A percentile compares a stretch with the other conserved stretches of the same genome.
Evolutionary conservation across 1,139 yeast species (phyloP).

Genomic region (Taphrina communis): DNA sequence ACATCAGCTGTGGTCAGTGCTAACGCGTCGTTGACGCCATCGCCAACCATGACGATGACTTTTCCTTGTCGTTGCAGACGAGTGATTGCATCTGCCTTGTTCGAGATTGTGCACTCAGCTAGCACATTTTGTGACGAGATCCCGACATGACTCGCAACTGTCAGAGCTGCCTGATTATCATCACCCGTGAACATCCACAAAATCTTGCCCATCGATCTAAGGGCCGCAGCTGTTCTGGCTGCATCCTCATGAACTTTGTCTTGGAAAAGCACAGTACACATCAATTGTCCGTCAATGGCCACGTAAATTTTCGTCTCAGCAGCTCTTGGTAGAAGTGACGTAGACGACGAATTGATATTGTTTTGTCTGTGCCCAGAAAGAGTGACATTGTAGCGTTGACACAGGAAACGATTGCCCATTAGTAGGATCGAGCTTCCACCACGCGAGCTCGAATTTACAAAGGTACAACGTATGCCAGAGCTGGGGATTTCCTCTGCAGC

Average conservation of each 20-base stretch:
- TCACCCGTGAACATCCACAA: constrained; percentile 81
- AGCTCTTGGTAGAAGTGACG: neutral
- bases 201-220: constrained; percentile 59
- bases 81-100: constrained; percentile 66
- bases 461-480: constrained; percentile 9
- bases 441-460: neutral
- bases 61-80: constrained; percentile 56
- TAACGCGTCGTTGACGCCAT: constrained; percentile 96
- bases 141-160: constrained; percentile 70
- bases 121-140: constrained; percentile 62
- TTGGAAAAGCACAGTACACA: constrained; percentile 63
- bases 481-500: constrained; percentile 6
- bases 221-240: constrained; percentile 57
- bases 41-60: constrained; percentile 79
- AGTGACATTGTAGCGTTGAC: neutral
- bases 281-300: constrained; percentile 48
- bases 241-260: constrained; percentile 73
- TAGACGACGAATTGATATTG: neutral
- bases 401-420: neutral
- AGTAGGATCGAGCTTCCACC: neutral
- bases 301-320: constrained; percentile 17
- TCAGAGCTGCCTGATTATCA: constrained; percentile 67
- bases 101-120: constrained; percentile 75
- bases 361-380: neutral
- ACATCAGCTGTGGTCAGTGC: constrained; percentile 86